These are phyloP conservation scores for Naganishia liquefaciens DNA, from an alignment of 1,284 basidiomycete species.

Conservation along the genomic window DNA sequence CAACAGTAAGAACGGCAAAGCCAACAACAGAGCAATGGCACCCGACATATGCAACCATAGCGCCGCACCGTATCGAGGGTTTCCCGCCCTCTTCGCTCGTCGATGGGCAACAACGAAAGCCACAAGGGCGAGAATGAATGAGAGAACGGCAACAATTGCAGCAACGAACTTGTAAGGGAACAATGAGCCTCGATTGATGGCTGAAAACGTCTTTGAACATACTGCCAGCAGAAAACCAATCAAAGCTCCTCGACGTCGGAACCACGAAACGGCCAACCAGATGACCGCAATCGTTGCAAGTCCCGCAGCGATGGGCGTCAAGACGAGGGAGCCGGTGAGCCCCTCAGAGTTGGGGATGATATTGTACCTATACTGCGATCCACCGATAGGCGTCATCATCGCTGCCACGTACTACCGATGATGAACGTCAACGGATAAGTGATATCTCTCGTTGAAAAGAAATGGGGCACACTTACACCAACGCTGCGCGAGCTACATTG, in stretches of 20 bases:
- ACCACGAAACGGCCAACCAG: slow-evolving; percentile 36
- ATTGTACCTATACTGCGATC: slow-evolving; percentile 8
- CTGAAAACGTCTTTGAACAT: slow-evolving; percentile 28
- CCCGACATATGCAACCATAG: slow-evolving; percentile 31
- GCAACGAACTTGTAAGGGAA: not conserved
- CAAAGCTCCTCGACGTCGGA: slow-evolving; percentile 35
- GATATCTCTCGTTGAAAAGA: slow-evolving; percentile 30
- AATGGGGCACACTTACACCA: slow-evolving; percentile 33
- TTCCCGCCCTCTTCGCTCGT: slow-evolving; percentile 23
- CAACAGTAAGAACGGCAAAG: slow-evolving; percentile 13
- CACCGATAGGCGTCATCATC: not conserved
- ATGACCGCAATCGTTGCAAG: slow-evolving; percentile 42
- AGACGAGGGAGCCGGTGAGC: slow-evolving; percentile 43
- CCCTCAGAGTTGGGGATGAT: slow-evolving; percentile 34
- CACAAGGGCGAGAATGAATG: slow-evolving; percentile 43
- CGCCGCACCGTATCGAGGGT: slow-evolving; percentile 26
- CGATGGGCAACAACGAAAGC: slow-evolving; percentile 42
- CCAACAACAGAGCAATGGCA: slow-evolving; percentile 3
- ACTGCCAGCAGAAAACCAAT: slow-evolving; percentile 41
- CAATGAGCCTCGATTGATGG: not conserved
- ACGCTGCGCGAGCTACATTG: not conserved
- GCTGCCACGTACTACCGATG: not conserved
- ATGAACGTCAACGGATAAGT: slow-evolving; percentile 36
- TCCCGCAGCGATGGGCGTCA: slow-evolving; percentile 45
- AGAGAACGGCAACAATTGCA: slow-evolving; percentile 29